A percentile compares a stretch with the other conserved stretches of the same genome.
phyloP scores from a whole-genome alignment of 768 basidiomycete species.

The Mrakia blollopis region DNA sequence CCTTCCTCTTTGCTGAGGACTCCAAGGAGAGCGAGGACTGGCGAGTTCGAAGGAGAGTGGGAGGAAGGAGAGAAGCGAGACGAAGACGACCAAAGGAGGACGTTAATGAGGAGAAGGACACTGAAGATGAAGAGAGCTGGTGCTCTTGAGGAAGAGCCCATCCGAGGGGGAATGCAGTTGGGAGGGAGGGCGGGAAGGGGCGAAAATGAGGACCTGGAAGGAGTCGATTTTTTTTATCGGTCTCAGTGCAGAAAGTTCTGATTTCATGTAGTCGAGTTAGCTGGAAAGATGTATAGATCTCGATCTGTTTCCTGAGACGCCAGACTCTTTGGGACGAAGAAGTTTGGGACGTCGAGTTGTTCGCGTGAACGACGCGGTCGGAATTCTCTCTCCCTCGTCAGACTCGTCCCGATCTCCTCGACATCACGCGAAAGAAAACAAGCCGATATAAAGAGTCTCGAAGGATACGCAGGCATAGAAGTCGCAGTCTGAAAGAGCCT shows the following conservation, averaged over 20 bases:
- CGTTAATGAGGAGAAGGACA: slow-evolving; percentile 54
- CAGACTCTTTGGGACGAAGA: too few species aligned
- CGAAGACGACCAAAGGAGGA: slow-evolving; percentile 59
- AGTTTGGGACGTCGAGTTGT: too few species aligned
- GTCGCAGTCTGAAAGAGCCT: too few species aligned
- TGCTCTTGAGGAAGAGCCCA: neutral
- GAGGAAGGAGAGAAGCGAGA: slow-evolving; percentile 48
- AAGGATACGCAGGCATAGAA: too few species aligned
- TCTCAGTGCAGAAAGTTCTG: neutral
- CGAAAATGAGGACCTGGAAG: neutral
- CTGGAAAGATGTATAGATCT: too few species aligned
- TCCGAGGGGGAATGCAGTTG: neutral
- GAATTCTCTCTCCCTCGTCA: too few species aligned
- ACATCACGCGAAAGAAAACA: too few species aligned
- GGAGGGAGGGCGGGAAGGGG: neutral
- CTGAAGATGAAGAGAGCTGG: slow-evolving; percentile 49
- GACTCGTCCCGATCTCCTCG: too few species aligned
- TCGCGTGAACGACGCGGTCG: too few species aligned
- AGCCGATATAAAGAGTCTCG: too few species aligned
- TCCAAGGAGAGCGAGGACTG: neutral
- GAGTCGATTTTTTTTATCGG: neutral
- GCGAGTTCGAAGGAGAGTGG: neutral
- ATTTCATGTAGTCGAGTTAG: too few species aligned
- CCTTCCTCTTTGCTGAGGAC: neutral
- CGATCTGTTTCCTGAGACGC: too few species aligned